Conservation (phyloP, 257 asterid genomes). For the Plantago elongata region DNA sequence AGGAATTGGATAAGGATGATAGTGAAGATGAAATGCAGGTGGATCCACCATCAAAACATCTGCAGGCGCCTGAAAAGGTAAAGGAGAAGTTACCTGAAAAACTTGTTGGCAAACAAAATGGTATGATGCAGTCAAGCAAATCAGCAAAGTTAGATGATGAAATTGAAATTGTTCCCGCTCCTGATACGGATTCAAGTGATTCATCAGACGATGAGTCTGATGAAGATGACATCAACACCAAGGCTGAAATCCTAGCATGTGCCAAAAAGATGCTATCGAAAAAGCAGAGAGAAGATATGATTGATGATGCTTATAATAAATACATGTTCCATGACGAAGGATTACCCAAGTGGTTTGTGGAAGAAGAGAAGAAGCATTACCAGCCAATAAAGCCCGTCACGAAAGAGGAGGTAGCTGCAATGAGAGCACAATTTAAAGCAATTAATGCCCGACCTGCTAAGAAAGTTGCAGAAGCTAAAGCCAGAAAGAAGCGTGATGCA, state of each 20-base stretch:
- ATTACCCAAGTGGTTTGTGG: conserved; percentile 81
- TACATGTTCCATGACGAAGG: conserved; percentile 79
- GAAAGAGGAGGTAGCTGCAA: conserved; percentile 72
- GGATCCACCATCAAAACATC: conserved; percentile 19
- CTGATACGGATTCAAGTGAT: conserved; percentile 72
- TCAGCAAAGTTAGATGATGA: conserved; percentile 36
- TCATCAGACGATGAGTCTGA: conserved; percentile 67
- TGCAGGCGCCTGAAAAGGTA: conserved; percentile 20
- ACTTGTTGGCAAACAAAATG: conserved; percentile 17
- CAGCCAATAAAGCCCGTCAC: conserved; percentile 81
- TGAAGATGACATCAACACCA: conserved; percentile 47
- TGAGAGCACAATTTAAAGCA: conserved; percentile 77
- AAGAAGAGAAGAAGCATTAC: conserved; percentile 65
- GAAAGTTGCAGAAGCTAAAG: conserved; percentile 93
- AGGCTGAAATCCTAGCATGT: conserved; percentile 79
- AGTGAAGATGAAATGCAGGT: conserved; percentile 76
- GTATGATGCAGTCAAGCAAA: conserved; percentile 12
- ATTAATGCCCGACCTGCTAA: conserved; percentile 92
- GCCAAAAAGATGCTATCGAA: conserved; percentile 79
- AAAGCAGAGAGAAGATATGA: conserved; percentile 76
- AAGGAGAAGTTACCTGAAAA: conserved; percentile 24
- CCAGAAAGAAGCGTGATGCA: conserved; percentile 75
- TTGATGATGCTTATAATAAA: conserved; percentile 89
- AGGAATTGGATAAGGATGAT: conserved; percentile 38
- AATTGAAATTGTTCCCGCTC: conserved; percentile 83